Evolutionary conservation across 164 flowering plant species (phyloP), one percentile per base, ranked within the genome.

Genomic region (Macadamia integrifolia): DNA sequence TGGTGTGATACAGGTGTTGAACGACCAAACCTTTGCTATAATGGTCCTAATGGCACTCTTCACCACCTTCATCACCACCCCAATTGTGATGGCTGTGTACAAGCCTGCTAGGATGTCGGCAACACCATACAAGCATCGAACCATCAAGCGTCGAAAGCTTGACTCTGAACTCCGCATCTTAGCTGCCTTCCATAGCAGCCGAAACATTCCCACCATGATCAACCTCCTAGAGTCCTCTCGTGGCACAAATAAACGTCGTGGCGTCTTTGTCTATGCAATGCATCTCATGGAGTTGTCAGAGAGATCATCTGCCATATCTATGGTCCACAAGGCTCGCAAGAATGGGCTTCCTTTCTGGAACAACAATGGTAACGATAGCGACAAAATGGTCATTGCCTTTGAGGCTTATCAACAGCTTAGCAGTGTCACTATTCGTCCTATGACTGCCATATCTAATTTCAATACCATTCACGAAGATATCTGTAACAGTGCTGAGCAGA

Each of bases 1-100:
- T 46, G 50, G 50, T 46, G 9, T 11, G 50, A 9, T 6, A 11
- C 78, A 84, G 85, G 87, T 84, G 49, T 48, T 84, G 73, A 84
- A 82, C 40, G 88, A 83, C 35, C 82, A 81, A 73, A 66, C 82
- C 0, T 85, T 85, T 53, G 85, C 86, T 2, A 74, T 85, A 60
- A 17, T 83, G 50, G 86, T 85, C 6, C 66, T 85, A 23, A 85
- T 85, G 88, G 88, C 86, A 0, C 61, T 85, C 10, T 74, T 85
- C 74, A 85, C 88, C 35, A 85, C 88, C 66, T 85, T 85, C 81
- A 78, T 85, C 46, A 85, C 88, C 3, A 85, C 88, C n/a, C 88
- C 88, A 0, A 28, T 77, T 0, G 85, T 85, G 31, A 71, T 69
- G 72, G 75, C 79, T 6, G 62, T 85, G 10, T 77, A 78, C 53